A percentile compares a stretch with the other conserved stretches of the same genome.
Evolutionary conservation across 2,329 filamentous ascomycete species (phyloP).

Genomic region (Alternaria triticina): DNA sequence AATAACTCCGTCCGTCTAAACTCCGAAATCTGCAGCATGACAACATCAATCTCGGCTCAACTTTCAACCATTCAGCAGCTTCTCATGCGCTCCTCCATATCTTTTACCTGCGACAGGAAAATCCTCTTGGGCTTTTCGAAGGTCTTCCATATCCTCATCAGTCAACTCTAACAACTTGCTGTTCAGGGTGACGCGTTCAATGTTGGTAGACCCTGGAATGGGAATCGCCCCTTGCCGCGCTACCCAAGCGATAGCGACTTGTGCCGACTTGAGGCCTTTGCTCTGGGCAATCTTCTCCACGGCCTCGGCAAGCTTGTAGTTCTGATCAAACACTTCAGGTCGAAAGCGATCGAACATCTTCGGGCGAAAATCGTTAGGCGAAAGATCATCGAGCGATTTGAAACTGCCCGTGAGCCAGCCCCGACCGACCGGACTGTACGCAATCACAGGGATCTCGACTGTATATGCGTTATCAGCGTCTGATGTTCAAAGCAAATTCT

Average conservation of each 20-base stretch:
- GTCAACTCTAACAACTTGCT: slow-evolving; percentile 52
- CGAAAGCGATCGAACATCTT: slow-evolving; percentile 63
- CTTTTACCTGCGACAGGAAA: slow-evolving; percentile 14
- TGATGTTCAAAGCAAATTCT: neutral
- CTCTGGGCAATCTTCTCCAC: slow-evolving; percentile 64
- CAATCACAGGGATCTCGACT: slow-evolving; percentile 66
- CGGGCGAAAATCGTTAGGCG: slow-evolving; percentile 55
- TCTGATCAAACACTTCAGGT: slow-evolving; percentile 65
- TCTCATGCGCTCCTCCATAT: slow-evolving; percentile 16
- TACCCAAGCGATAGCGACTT: slow-evolving; percentile 70
- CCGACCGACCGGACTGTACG: slow-evolving; percentile 69
- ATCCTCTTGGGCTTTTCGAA: neutral
- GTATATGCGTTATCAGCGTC: neutral
- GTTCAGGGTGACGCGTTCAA: slow-evolving; percentile 64
- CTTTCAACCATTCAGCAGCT: slow-evolving; percentile 10
- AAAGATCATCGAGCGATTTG: slow-evolving; percentile 59
- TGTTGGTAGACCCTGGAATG: slow-evolving; percentile 67
- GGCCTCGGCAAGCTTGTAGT: slow-evolving; percentile 65
- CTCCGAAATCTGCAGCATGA: neutral
- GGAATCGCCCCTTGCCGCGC: slow-evolving; percentile 63
- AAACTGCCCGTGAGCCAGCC: slow-evolving; percentile 54
- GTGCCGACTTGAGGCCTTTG: slow-evolving; percentile 63
- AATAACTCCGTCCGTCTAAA: neutral
- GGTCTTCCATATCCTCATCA: neutral
- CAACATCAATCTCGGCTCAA: neutral